Base-by-base conservation (phyloP, 345 rosid genomes). In the Linum tenue region DNA sequence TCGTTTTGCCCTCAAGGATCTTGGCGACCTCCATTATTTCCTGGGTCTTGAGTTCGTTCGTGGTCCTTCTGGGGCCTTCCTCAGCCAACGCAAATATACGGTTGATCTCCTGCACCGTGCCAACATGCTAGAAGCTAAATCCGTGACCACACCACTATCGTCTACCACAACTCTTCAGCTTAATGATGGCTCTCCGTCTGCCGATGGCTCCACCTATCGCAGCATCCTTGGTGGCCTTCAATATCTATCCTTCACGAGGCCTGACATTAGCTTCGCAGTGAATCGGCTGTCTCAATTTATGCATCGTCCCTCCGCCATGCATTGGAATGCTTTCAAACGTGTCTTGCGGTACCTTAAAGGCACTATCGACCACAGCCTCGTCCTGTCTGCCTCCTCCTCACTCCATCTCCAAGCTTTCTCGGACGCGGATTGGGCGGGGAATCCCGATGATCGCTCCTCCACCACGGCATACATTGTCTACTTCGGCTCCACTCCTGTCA, bases 41-140 rank as follows among this genome's bases (percentile, higher is more conserved):
- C 38, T 61, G 50, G 43, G 64, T 12, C 64, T 61, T 22, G 50
- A 61, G 38, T 12, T 22, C 15, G 43, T 37, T 61, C 43, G 36
- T 4, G 38, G n/a, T 38, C 3, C 48, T 41, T 1, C 2, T 5
- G 17, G 44, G 7, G 2, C 39, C n/a, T 38, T 61, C 15, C 43
- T 61, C 44, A 37, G 64, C 38, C 64, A 61, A 38, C 43, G 15
- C 5, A 61, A 61, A 41, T 61, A 61, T 38, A 41, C 64, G 15
- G 5, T 3, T 37, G 44, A 61, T 3, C 38, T 61, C 38, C 39
- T 37, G 0, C 1, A 61, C 4, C 50, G 48, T 6, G 15, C 64
- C 42, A 38, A 37, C 38, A 15, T 61, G 42, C 43, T 61, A 2
- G 43, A 38, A 2, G 3, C 17, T 15, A 61, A 61, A 41, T 22